These are phyloP conservation scores for Thymus mandschuricus DNA, from an alignment of 257 asterid species.

Conservation along the genomic window DNA sequence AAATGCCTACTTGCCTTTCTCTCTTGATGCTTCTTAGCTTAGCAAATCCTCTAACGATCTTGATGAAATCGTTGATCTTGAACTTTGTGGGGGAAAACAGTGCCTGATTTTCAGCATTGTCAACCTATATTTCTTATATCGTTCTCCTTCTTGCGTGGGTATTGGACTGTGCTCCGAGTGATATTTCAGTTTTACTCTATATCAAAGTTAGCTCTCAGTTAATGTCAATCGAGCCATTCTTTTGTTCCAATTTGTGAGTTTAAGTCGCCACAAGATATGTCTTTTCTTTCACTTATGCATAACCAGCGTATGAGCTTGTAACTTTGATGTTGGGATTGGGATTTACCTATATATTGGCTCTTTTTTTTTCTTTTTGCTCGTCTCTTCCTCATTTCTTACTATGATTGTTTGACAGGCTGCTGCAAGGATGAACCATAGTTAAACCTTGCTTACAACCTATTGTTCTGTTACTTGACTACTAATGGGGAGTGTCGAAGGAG, in stretches of 20 bases:
- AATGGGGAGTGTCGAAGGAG: conserved; percentile 67
- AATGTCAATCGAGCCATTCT: background rate
- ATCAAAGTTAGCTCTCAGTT: background rate
- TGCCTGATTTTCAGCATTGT: background rate
- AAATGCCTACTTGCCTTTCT: background rate
- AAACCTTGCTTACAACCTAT: background rate
- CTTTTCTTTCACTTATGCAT: background rate
- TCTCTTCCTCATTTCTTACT: background rate
- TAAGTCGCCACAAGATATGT: background rate
- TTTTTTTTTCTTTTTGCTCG: background rate
- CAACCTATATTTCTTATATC: background rate
- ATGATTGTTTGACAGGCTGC: conserved; percentile 29
- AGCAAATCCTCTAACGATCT: background rate
- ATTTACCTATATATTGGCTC: background rate
- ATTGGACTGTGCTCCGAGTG: background rate
- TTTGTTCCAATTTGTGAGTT: background rate
- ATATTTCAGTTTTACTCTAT: background rate
- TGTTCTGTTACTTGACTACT: conserved; percentile 12
- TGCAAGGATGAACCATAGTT: conserved; percentile 13
- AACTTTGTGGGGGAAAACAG: background rate
- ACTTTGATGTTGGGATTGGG: background rate
- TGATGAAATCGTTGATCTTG: background rate
- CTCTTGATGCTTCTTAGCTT: background rate
- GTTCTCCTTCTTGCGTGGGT: background rate
- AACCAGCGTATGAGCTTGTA: background rate